A percentile compares a stretch with the other conserved stretches of the same genome.
phyloP scores from a whole-genome alignment of 768 basidiomycete genomes.

The Mycena sanguinolenta region DNA sequence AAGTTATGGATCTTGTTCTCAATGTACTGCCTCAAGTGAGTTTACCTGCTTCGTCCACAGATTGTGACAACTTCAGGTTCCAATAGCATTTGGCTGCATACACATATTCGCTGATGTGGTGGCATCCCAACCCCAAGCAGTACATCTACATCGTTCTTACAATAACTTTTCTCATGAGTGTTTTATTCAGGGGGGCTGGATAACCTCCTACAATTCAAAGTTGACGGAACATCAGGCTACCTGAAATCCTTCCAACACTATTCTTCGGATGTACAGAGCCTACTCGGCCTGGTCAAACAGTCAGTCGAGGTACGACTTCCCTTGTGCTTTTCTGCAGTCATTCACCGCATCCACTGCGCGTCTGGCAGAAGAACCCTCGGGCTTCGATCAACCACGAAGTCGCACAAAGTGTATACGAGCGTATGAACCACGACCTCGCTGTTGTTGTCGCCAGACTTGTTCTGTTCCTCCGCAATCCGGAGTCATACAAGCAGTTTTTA shows the following conservation, averaged over 20 bases:
- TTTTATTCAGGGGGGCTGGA: not conserved
- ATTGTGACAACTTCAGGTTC: no score
- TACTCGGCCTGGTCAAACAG: slow-evolving; percentile 1
- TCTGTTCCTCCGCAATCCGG: slow-evolving; percentile 6
- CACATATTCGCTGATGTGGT: not conserved
- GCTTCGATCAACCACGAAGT: slow-evolving; percentile 6
- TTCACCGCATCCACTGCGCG: no score
- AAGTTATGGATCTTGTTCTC: not conserved
- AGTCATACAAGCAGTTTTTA: slow-evolving; percentile 12
- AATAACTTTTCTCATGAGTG: no score
- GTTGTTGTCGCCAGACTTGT: not conserved
- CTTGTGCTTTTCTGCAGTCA: not conserved
- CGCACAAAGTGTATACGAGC: not conserved
- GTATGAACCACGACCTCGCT: not conserved
- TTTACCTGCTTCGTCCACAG: no score
- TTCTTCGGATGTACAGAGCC: not conserved
- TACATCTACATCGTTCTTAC: not conserved
- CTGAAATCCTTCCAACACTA: slow-evolving; percentile 8
- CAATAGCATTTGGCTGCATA: slow-evolving; percentile 7
- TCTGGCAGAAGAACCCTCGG: slow-evolving; percentile 5
- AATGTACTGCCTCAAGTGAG: slow-evolving; percentile 2
- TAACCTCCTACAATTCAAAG: not conserved
- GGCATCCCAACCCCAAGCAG: not conserved
- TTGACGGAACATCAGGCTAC: no score
- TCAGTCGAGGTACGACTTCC: not conserved